These are phyloP conservation scores for Gossypium aridum DNA, from an alignment of 441 rosid genomes.

Conservation along the genomic window DNA sequence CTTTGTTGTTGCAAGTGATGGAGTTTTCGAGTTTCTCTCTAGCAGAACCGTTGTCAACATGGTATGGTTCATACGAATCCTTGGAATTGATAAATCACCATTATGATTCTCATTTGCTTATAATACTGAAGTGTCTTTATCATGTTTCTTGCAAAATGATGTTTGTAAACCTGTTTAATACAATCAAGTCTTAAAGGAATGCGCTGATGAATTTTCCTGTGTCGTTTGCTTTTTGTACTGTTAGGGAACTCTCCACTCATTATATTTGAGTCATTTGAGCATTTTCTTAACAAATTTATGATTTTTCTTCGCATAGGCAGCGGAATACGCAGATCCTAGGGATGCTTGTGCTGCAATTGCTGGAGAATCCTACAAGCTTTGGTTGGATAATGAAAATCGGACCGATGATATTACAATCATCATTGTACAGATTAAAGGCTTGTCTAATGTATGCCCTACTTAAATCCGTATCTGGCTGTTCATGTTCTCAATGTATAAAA, in stretches of 20 bases:
- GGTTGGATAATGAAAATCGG: slow-evolving; percentile 82
- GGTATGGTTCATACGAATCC: slow-evolving; percentile 40
- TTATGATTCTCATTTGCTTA: background rate
- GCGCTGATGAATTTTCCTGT: background rate
- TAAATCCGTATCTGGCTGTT: slow-evolving; percentile 6
- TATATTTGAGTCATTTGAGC: background rate
- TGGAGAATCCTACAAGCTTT: slow-evolving; percentile 84
- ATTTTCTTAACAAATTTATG: background rate
- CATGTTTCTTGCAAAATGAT: background rate
- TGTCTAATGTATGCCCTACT: slow-evolving; percentile 38
- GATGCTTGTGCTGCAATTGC: slow-evolving; percentile 90
- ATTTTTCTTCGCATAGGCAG: slow-evolving; percentile 40
- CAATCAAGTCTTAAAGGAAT: background rate
- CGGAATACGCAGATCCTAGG: slow-evolving; percentile 68
- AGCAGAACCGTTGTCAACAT: slow-evolving; percentile 85
- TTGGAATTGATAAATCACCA: background rate
- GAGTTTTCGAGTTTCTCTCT: slow-evolving; percentile 89
- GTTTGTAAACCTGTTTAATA: background rate
- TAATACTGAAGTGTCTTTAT: background rate
- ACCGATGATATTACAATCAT: slow-evolving; percentile 98
- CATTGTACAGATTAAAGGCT: slow-evolving; percentile 64
- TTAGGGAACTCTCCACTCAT: background rate
- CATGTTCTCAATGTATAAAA: background rate
- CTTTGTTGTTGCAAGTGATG: slow-evolving; percentile 94
- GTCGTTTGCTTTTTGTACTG: background rate